Conservation (phyloP, 805 yeast genomes). For the Starmerella potacharoeniae region DNA sequence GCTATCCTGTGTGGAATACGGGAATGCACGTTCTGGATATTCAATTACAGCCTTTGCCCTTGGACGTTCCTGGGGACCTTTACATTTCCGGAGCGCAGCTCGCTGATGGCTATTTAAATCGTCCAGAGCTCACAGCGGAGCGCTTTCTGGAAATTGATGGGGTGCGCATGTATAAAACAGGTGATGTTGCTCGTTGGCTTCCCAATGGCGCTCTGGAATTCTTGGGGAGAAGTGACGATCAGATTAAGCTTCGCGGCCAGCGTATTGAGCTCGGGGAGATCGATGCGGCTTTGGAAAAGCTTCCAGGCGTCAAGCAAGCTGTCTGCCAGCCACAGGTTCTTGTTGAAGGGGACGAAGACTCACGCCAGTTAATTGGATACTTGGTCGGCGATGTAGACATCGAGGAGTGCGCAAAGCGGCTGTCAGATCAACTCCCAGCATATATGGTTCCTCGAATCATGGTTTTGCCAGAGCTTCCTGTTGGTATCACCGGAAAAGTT, state of each 20-base stretch:
- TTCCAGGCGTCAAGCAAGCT: slow-evolving; percentile 7
- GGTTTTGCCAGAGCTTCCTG: slow-evolving; percentile 71
- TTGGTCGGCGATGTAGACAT: not conserved
- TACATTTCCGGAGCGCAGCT: slow-evolving; percentile 26
- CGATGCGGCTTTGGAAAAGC: slow-evolving; percentile 18
- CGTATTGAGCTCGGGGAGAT: slow-evolving; percentile 28
- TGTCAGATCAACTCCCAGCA: slow-evolving; percentile 37
- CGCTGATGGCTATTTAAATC: slow-evolving; percentile 24
- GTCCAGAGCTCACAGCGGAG: slow-evolving; percentile 19
- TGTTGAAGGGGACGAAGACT: slow-evolving; percentile 4
- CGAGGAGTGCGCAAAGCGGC: not conserved
- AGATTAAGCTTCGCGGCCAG: slow-evolving; percentile 27
- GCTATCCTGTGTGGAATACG: slow-evolving; percentile 14
- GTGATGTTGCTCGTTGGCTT: slow-evolving; percentile 24
- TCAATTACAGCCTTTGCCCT: slow-evolving; percentile 13
- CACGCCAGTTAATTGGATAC: slow-evolving; percentile 14
- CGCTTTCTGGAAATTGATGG: slow-evolving; percentile 13
- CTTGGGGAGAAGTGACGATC: slow-evolving; percentile 26
- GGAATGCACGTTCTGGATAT: slow-evolving; percentile 9
- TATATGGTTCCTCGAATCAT: slow-evolving; percentile 91
- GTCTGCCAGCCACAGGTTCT: slow-evolving; percentile 8
- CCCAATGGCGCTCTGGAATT: slow-evolving; percentile 24
- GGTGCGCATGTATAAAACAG: slow-evolving; percentile 23
- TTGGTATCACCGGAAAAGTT: slow-evolving; percentile 94
- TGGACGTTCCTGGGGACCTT: slow-evolving; percentile 26